These are phyloP conservation scores for Cubamyces sp. DNA, from an alignment of 768 basidiomycete genomes.

Conservation along the genomic window DNA sequence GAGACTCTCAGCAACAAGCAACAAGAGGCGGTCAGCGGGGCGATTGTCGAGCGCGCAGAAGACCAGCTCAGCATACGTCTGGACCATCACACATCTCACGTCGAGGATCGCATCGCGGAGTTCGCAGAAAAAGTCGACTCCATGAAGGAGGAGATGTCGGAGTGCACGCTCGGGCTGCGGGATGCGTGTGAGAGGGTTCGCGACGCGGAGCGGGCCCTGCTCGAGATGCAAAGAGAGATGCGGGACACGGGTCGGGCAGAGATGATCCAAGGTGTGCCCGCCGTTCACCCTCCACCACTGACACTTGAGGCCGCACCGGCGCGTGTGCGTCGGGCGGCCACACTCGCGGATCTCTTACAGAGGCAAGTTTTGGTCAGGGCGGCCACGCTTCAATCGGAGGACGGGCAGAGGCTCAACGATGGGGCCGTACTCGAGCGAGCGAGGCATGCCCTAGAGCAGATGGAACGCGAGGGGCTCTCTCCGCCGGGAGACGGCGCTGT, in stretches of 20 bases:
- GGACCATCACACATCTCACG: slow-evolving; percentile 7
- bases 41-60: background rate
- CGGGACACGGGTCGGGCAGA: no score
- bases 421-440: background rate
- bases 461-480: background rate
- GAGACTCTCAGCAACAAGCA: background rate
- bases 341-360: slow-evolving; percentile 6
- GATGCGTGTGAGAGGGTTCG: background rate
- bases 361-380: slow-evolving; percentile 3
- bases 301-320: slow-evolving; percentile 5
- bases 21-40: background rate
- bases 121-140: background rate
- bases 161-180: background rate
- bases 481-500: background rate
- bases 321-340: slow-evolving; percentile 7
- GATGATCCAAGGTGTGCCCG: background rate
- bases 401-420: background rate
- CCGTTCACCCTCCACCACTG: background rate
- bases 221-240: background rate
- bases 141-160: background rate
- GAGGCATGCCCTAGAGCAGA: background rate
- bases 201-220: background rate
- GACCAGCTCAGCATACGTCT: background rate
- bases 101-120: background rate
- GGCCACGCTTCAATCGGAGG: background rate